Evolutionary conservation across 495 filamentous ascomycete genomes (phyloP), one percentile per base, ranked within the genome.

Genomic region (Oidiodendron maius): DNA sequence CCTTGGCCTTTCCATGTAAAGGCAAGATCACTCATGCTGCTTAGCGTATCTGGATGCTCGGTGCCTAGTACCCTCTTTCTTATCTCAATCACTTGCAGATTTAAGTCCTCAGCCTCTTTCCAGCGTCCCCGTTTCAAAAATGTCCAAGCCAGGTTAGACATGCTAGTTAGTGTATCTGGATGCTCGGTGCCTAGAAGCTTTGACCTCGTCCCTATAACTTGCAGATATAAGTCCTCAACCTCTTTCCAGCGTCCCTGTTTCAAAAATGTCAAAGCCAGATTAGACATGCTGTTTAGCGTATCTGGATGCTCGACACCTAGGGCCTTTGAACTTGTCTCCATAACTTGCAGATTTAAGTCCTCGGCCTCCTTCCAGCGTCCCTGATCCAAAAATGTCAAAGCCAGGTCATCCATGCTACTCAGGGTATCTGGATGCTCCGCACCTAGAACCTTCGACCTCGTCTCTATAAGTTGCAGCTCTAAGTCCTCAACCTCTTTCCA

Each of bases 101-200:
- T n/a, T n/a, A n/a, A n/a, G n/a, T n/a, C n/a, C n/a, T n/a, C n/a
- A n/a, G n/a, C n/a, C n/a, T n/a, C n/a, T n/a, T n/a, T n/a, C n/a
- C n/a, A n/a, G n/a, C n/a, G n/a, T n/a, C n/a, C n/a, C n/a, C n/a
- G n/a, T n/a, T n/a, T n/a, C n/a, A n/a, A n/a, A n/a, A n/a, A n/a
- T n/a, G n/a, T n/a, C n/a, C n/a, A n/a, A n/a, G n/a, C n/a, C 11
- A 71, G 53, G 35, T 61, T 64, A 17, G 24, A 18, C 59, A 67
- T n/a, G n/a, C n/a, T n/a, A n/a, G n/a, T n/a, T n/a, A n/a, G n/a
- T n/a, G n/a, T n/a, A n/a, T n/a, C n/a, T 11, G 58, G 42, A 53
- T 64, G 46, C 16, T 53, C 36, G 25, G 50, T 35, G 22, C 59
- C 60, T 22, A 64, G 32, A 3, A 54, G 35, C 21, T 50, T 45